Base-by-base conservation (phyloP, 2,329 filamentous ascomycete species). In the Orbilia blumenaviensis region DNA sequence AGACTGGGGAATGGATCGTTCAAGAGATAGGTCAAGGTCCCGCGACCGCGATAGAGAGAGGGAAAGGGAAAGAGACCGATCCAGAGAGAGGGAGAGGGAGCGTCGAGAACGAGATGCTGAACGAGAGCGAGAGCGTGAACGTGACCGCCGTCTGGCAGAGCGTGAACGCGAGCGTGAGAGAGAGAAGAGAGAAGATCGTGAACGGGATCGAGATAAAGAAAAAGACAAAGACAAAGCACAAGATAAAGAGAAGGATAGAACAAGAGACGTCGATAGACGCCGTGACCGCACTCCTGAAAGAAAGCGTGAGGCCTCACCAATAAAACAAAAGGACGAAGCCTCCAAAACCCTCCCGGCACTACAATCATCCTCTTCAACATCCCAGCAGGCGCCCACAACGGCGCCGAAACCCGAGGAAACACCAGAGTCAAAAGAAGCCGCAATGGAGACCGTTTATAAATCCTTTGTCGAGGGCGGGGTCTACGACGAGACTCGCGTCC, bases 11-110 rank as follows among this genome's bases (percentile, higher is more conserved):
- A 66, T 62, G 54, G 56, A 75, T 44, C 44, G 14, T 34, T 75
- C 69, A 2, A 67, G 63, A 56, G 62, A 67, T 25, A 54, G 69
- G 27, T 75, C 69, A 14, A 48, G 44, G 58, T 62, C 62, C 8
- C 72, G 64, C n/a, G 72, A 76, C 54, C 63, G 67, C 8, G 56
- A 72, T 34, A 64, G 71, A 18, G 71, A 76, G 16, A 58, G 64
- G n/a, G 54, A 48, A 10, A 42, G 71, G 29, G 56, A 66, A 23
- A 56, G 72, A n/a, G 73, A 77, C 21, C 32, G 50, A 23, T 63
- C 54, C n/a, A 52, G 71, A 25, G 58, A 66, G 29, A 56, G 66
- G 25, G 73, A 77, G 21, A 46, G 64, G 16, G 63, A 64, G 27
- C 23, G 29, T 14, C 42, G 73, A 21, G 71, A 76, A 21, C 42